Evolutionary conservation across 768 basidiomycete genomes (phyloP), one percentile per base, ranked within the genome.

Genomic region (Tricholoma hemisulphureum): DNA sequence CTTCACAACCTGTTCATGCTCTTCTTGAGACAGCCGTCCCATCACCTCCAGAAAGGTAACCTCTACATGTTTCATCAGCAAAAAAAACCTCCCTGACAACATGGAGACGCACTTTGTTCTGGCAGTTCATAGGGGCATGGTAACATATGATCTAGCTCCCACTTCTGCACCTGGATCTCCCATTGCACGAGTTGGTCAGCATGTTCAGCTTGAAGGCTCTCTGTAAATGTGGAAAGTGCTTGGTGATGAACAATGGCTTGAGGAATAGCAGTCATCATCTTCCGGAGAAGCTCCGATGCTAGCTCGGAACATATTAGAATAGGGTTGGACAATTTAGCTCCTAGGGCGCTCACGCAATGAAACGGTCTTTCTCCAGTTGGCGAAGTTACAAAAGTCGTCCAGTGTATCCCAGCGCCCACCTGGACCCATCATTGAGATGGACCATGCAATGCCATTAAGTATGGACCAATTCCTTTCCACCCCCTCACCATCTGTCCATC

Each of bases 401-500:
- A 72, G 55, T 2, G 63, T 64, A 51, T 71, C 70, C 9, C 58
- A 52, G 2, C 61, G 55, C 0, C 58, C 49, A 4, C 68, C 70
- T 1, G 65, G 65, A 1, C 65, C 67, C 65, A 71, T 71, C 41
- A 21, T 20, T 3, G 20, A 21, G 7, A 28, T 18, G 8, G 23
- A 26, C 13, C 43, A 31, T n/a, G 62, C 57, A 3, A 62, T 49
- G 1, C 58, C 55, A 57, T 71, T 69, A 10, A 63, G 45, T 2
- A 29, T 37, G 0, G 69, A 41, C 71, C 71, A 72, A 18, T 59
- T 58, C 2, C 60, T 52, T 50, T 71, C 69, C 2, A 59, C 53
- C 9, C 53, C 58, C 23, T 59, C 54, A 4, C 58, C 58, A 52
- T 56, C 58, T 8, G 70, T 71, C 31, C 63, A 24, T 14, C 65